A percentile compares a stretch with the other conserved stretches of the same genome.
These are phyloP conservation scores for Aurantiochytrium sp. DNA, from an alignment of 108 stramenopile genomes.

Conservation along the genomic window DNA sequence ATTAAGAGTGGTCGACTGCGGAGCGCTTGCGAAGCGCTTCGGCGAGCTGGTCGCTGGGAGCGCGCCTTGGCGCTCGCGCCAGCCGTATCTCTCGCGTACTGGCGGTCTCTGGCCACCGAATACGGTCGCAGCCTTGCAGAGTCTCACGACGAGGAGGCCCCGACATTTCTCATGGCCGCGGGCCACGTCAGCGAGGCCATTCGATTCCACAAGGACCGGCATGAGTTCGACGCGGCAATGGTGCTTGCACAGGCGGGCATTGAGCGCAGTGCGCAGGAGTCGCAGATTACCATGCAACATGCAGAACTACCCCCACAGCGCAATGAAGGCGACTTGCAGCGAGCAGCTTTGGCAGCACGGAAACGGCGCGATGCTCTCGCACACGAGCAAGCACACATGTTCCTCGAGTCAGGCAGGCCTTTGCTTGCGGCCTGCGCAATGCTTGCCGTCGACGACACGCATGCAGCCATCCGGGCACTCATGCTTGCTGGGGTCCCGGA, in stretches of 20 bases:
- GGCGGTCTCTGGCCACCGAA: neutral
- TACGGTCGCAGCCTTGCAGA: neutral
- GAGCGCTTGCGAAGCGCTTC: neutral
- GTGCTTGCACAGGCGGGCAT: neutral
- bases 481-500: neutral
- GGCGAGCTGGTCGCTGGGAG: neutral
- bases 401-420: neutral
- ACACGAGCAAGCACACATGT: neutral
- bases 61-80: neutral
- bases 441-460: neutral
- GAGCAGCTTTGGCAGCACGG: neutral
- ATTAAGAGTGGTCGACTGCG: neutral
- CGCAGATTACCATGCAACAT: neutral
- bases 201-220: neutral
- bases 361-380: neutral
- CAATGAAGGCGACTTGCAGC: too few species aligned
- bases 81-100: neutral
- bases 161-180: neutral
- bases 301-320: too few species aligned
- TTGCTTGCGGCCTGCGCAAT: neutral
- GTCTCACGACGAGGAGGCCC: neutral
- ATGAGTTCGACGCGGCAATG: neutral
- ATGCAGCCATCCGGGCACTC: neutral
- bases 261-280: neutral
- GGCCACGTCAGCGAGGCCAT: neutral